Conservation (phyloP, 2,329 filamentous ascomycete genomes). For the Apiospora hydei region DNA sequence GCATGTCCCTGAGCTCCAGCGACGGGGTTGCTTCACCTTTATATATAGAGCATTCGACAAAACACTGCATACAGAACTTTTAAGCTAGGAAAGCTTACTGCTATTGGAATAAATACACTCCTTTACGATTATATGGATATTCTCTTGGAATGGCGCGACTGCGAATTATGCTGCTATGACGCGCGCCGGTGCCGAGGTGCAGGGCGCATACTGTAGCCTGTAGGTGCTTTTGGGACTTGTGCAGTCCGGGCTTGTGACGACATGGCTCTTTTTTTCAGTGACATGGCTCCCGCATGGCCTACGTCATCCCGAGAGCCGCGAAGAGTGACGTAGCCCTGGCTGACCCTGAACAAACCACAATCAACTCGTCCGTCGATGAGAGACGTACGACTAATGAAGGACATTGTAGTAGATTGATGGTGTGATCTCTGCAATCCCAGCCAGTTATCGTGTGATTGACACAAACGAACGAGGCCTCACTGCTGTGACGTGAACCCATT, state of each 20-base stretch:
- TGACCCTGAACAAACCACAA: neutral
- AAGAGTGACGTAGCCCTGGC: conserved; percentile 19
- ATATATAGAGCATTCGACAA: conserved; percentile 17
- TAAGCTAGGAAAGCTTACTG: conserved; percentile 20
- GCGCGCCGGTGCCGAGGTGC: conserved; percentile 9
- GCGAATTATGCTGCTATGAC: conserved; percentile 1
- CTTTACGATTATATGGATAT: conserved; percentile 20
- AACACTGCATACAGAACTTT: conserved; percentile 9
- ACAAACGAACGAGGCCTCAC: neutral
- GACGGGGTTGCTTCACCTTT: conserved; percentile 16
- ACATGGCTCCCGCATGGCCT: conserved; percentile 12
- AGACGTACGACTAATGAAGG: neutral
- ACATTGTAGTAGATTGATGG: neutral
- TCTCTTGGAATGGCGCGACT: neutral
- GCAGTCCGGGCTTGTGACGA: conserved; percentile 16
- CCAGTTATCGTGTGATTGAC: neutral
- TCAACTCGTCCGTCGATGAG: neutral
- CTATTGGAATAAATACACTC: conserved; percentile 20
- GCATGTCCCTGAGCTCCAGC: neutral
- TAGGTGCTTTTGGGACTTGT: neutral
- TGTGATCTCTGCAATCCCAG: neutral
- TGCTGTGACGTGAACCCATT: neutral
- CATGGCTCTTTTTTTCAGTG: neutral
- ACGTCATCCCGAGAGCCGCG: conserved; percentile 21
- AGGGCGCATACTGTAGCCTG: neutral